These are phyloP conservation scores for Coniochaeta pulveracea DNA, from an alignment of 2,329 filamentous ascomycete species.

Conservation along the genomic window DNA sequence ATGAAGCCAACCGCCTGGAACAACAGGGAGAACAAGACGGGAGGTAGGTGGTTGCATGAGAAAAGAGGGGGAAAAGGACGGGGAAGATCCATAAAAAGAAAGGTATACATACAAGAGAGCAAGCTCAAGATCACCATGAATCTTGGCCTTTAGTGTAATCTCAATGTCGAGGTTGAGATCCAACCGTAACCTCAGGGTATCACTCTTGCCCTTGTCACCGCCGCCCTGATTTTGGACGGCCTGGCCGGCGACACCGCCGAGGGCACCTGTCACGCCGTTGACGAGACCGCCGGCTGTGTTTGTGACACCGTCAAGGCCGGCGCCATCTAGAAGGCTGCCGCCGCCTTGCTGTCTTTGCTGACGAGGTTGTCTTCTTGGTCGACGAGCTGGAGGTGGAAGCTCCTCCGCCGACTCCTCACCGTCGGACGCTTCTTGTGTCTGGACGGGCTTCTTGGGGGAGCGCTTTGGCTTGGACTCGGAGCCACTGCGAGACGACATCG, in stretches of 20 bases:
- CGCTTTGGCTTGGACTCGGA: slow-evolving; percentile 19
- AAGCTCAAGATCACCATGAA: slow-evolving; percentile 73
- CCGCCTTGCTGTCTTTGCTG: slow-evolving; percentile 15
- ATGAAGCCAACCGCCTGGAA: slow-evolving; percentile 4
- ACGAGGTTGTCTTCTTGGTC: slow-evolving; percentile 5
- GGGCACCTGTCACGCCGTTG: slow-evolving; percentile 26
- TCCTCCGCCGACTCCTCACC: slow-evolving; percentile 22
- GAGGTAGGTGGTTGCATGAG: too few relatives aligned
- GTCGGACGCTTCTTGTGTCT: slow-evolving; percentile 23
- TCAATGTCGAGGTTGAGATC: slow-evolving; percentile 78
- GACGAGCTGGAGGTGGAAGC: slow-evolving; percentile 13
- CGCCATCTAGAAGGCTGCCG: slow-evolving; percentile 22
- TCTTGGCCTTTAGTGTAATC: slow-evolving; percentile 75
- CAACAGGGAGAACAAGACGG: slow-evolving; percentile 5
- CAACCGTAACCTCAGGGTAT: slow-evolving; percentile 61
- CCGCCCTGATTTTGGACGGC: slow-evolving; percentile 23
- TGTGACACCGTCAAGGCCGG: slow-evolving; percentile 23
- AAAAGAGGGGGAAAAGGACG: slow-evolving; percentile 1
- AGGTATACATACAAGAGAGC: slow-evolving; percentile 45
- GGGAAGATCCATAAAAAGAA: slow-evolving; percentile 4
- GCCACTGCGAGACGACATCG: slow-evolving; percentile 17
- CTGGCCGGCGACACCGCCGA: slow-evolving; percentile 27
- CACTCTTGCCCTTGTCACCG: slow-evolving; percentile 35
- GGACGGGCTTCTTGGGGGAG: slow-evolving; percentile 13
- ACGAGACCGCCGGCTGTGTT: slow-evolving; percentile 24